Conservation (phyloP, 441 rosid species). For the Gossypium laxum region DNA sequence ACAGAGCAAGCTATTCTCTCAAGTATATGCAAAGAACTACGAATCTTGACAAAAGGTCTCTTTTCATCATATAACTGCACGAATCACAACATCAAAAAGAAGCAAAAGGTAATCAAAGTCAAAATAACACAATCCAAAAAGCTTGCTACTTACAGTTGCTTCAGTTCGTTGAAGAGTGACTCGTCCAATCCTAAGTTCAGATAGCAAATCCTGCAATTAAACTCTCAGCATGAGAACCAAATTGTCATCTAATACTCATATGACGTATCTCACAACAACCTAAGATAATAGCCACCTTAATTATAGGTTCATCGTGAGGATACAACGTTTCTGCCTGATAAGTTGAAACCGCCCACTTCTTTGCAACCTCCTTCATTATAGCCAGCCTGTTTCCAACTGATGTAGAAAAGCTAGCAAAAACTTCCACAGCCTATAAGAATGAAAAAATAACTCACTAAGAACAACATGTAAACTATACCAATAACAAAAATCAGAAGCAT, state of each 20-base stretch:
- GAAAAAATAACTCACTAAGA: slow-evolving; percentile 8
- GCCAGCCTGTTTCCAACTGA: slow-evolving; percentile 42
- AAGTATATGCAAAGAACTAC: slow-evolving; percentile 60
- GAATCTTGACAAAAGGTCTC: slow-evolving; percentile 62
- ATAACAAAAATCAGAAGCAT: not conserved
- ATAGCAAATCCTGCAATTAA: slow-evolving; percentile 45
- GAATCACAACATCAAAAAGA: slow-evolving; percentile 18
- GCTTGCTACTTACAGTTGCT: slow-evolving; percentile 37
- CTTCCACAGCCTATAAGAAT: slow-evolving; percentile 58
- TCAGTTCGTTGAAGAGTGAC: slow-evolving; percentile 48
- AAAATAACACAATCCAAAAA: slow-evolving; percentile 15
- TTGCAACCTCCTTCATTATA: slow-evolving; percentile 53
- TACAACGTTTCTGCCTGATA: slow-evolving; percentile 30
- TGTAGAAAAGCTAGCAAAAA: slow-evolving; percentile 61
- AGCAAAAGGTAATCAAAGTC: slow-evolving; percentile 16
- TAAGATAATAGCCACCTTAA: slow-evolving; percentile 53
- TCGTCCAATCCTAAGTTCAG: slow-evolving; percentile 63
- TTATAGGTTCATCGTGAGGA: slow-evolving; percentile 53
- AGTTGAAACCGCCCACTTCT: slow-evolving; percentile 51
- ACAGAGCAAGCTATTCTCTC: slow-evolving; percentile 84
- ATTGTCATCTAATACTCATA: not conserved
- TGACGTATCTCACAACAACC: slow-evolving; percentile 10
- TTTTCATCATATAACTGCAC: slow-evolving; percentile 49
- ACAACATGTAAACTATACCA: not conserved
- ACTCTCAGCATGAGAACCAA: slow-evolving; percentile 22